Base-by-base conservation (phyloP, 192 early-diverging fungal genomes). In the Phycomyces nitens region DNA sequence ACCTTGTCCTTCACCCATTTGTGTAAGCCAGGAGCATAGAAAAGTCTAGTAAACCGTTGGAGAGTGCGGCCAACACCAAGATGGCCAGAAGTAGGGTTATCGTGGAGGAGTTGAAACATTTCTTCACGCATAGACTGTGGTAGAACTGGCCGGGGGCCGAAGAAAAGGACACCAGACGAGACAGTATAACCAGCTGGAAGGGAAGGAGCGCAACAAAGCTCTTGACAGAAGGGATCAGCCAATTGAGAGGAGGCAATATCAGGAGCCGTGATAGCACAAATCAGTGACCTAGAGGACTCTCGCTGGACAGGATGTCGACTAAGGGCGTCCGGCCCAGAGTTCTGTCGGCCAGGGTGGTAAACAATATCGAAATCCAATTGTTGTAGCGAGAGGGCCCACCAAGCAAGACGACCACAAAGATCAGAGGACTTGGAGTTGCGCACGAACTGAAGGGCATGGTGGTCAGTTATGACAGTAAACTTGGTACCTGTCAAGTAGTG, bases 161-260 rank as follows among this genome's bases (percentile, higher is more conserved):
- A 44, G 58, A 47, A 47, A 20, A 60, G 42, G 43, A 60, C 9
- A 24, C 58, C 58, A 47, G 40, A 44, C 41, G 29, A 34, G 29
- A 34, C 29, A 7, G 29, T 34, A 34, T 34, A 34, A 7, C 29
- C 29, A 5, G 29, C 29, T 5, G 29, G 29, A 34, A 34, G 18
- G 1, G 44, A 20, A 3, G 44, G 11, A 20, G 44, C 44, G 11
- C 16, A 10, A 49, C 3, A 10, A 20, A 49, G 12, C 11, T 49
- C 44, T 14, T 49, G 12, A 49, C 44, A 49, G 18, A 5, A 49
- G 1, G 18, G 11, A 49, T 18, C 44, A 10, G 12, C 11, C 4
- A 11, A 2, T 49, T 49, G 44, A 11, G 44, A 14, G 11, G 4
- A 49, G 3, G 44, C 2, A 11, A 49, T 49, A 49, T 49, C 44